Evolutionary conservation across 2,329 filamentous ascomycete species (phyloP), one percentile per base, ranked within the genome.

Genomic region (Colletotrichum sidae): DNA sequence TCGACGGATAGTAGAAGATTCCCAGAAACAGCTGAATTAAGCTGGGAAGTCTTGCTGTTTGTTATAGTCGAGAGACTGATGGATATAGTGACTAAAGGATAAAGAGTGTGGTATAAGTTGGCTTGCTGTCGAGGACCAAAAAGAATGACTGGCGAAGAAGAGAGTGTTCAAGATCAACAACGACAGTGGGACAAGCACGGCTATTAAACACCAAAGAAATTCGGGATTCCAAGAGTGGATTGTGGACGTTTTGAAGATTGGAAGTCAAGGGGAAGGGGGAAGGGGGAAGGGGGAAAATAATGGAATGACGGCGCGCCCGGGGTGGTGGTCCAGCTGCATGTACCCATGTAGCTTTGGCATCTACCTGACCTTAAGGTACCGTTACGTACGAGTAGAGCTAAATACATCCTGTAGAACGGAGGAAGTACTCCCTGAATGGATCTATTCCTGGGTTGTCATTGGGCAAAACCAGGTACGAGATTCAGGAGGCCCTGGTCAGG

Each of bases 401-500:
- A 1, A 25, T 25, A 25, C 25, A 25, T 25, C 1, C 25, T 25
- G 25, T 25, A 25, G 25, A 3, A 25, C 17, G 17, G 17, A 3
- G 17, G 17, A 17, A 17, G 17, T 17, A 17, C 17, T 17, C 17
- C 17, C 17, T 17, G 17, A 17, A 17, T 17, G 17, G 25, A 25
- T 25, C 25, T 25, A 25, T 5, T 25, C 3, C 25, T 25, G 25
- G 25, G 25, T 25, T 25, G 25, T 25, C 4, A 25, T 5, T 25
- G 25, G 25, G 25, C 25, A 25, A 4, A 25, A 25, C 25, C 25
- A 5, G 3, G 25, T 4, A 25, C 4, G 25, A 65, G 57, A 52
- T 56, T 62, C 56, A 65, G 62, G 62, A 65, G 62, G 60, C 49
- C 45, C 62, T 46, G 17, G 51, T 15, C 55, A 44, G 60, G 55